A percentile compares a stretch with the other conserved stretches of the same genome.
phyloP scores from a whole-genome alignment of 371 early-diverging fungal genomes.

The Saksenaea oblongispora region DNA sequence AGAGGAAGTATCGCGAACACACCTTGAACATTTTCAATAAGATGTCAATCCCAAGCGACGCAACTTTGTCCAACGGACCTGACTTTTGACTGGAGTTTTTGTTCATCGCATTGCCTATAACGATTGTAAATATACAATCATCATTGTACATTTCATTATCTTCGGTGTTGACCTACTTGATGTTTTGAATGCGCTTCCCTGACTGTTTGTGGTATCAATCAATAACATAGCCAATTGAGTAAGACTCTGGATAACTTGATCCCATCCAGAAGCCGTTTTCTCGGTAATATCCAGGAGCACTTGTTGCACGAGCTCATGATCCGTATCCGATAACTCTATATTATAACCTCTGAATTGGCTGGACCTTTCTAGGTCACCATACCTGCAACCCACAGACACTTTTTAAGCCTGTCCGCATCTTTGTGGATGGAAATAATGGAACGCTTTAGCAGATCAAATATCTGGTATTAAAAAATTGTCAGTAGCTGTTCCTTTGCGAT shows the following conservation, averaged over 20 bases:
- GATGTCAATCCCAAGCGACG: constrained; percentile 44
- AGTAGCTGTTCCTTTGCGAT: background rate
- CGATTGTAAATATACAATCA: background rate
- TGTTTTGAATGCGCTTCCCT: constrained; percentile 18
- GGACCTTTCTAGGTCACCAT: constrained; percentile 7
- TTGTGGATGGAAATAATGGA: constrained; percentile 49
- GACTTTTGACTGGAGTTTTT: constrained; percentile 16
- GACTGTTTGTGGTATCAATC: constrained; percentile 48
- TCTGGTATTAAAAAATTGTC: constrained; percentile 18
- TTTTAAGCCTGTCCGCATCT: constrained; percentile 51
- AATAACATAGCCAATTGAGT: constrained; percentile 55
- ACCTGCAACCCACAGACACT: constrained; percentile 55
- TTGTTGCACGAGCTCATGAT: constrained; percentile 8
- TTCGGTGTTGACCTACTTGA: background rate
- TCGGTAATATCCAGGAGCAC: constrained; percentile 34
- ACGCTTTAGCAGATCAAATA: constrained; percentile 53
- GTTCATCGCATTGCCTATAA: constrained; percentile 14
- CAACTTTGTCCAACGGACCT: constrained; percentile 26
- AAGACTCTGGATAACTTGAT: constrained; percentile 63
- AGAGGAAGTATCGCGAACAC: background rate
- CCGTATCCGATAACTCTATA: constrained; percentile 20
- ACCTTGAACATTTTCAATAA: constrained; percentile 54
- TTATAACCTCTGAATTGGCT: background rate
- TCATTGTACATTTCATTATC: background rate
- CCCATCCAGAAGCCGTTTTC: constrained; percentile 59